A percentile compares a stretch with the other conserved stretches of the same genome.
Conservation (phyloP, 2,329 filamentous ascomycete species). For the Trichoderma asperellum region DNA sequence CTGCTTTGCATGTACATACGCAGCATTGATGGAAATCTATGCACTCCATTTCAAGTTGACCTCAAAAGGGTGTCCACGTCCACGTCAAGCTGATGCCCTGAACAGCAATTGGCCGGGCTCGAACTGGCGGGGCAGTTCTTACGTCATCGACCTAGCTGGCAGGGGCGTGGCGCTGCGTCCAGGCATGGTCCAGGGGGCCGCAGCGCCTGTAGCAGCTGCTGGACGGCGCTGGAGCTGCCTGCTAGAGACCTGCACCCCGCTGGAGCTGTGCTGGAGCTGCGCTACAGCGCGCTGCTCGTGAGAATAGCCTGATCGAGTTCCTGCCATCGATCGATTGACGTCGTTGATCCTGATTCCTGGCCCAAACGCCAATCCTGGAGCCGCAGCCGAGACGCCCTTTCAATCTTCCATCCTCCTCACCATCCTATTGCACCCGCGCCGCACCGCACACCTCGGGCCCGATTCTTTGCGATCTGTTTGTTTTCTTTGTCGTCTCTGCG, state of each 20-base stretch:
- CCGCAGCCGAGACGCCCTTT: neutral
- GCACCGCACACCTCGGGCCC: neutral
- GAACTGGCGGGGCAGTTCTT: slow-evolving; percentile 12
- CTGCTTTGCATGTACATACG: neutral
- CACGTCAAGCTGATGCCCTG: slow-evolving; percentile 2
- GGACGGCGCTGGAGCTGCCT: neutral
- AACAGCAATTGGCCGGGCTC: neutral
- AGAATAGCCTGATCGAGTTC: slow-evolving; percentile 8
- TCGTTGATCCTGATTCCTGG: neutral
- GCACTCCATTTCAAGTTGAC: neutral
- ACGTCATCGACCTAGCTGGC: slow-evolving; percentile 14
- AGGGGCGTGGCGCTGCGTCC: neutral
- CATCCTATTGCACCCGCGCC: neutral
- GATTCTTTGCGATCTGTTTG: neutral
- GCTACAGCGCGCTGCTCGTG: neutral
- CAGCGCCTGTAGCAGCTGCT: neutral
- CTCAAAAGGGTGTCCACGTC: neutral
- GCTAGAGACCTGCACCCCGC: neutral
- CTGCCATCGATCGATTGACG: neutral
- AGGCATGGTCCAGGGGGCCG: neutral
- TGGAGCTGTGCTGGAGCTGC: neutral
- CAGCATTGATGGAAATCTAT: neutral
- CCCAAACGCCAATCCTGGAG: neutral
- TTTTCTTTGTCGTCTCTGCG: neutral
- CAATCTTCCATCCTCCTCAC: neutral